Conservation (phyloP, 148 eudicot species). For the Vaccinium darrowii region DNA sequence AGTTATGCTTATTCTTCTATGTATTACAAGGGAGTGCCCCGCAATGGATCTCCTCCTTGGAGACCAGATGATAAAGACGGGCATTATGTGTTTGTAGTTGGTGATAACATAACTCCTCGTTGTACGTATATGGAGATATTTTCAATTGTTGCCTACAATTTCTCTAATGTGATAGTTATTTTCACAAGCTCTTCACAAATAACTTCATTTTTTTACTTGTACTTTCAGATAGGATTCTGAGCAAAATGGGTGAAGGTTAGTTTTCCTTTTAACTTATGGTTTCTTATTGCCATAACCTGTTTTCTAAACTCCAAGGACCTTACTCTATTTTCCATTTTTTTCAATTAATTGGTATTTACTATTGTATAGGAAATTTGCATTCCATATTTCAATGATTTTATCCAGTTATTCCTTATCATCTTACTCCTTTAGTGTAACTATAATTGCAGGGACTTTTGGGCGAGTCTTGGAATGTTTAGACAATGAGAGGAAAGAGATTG, state of each 20-base stretch:
- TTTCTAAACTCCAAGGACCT: background rate
- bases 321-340: background rate
- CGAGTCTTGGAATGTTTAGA: conserved; percentile 58
- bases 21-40: conserved; percentile 48
- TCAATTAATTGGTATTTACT: too few species aligned
- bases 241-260: conserved; percentile 70
- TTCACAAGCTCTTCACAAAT: background rate
- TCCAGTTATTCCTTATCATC: background rate
- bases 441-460: conserved; percentile 54
- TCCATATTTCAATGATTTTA: background rate
- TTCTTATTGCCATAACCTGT: background rate
- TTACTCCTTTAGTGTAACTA: background rate
- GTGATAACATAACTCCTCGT: conserved; percentile 54
- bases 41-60: conserved; percentile 68
- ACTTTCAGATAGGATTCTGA: conserved; percentile 48
- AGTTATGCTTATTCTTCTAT: conserved; percentile 54
- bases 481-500: conserved; percentile 51
- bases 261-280: conserved; percentile 8
- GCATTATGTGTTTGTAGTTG: conserved; percentile 46
- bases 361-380: background rate
- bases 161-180: background rate
- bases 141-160: background rate
- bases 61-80: conserved; percentile 70
- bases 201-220: background rate
- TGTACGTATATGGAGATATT: conserved; percentile 33